Base-by-base conservation (phyloP, 257 asterid species). In the Coffea canephora region DNA sequence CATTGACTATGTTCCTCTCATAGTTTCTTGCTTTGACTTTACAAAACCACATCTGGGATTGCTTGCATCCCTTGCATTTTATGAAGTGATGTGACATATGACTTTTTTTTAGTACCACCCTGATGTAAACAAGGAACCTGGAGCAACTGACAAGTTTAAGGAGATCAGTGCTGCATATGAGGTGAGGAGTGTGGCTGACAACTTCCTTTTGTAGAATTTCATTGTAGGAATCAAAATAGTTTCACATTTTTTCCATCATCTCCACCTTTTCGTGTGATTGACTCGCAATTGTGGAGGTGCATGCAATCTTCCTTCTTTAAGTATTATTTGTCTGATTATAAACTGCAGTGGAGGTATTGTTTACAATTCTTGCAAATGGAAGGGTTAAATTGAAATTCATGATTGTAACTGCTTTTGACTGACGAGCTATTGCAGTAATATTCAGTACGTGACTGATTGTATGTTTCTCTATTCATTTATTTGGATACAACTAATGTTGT, bases 111-210 rank as follows among this genome's bases (percentile, higher is more conserved):
- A 96, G 99, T 96, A 80, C 82, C 99, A 96, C 79, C 97, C 99
- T 61, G 99, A 96, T 89, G 99, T 94, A 83, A 96, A 96, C 86
- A 96, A 92, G 87, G 94, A 89, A 77, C 97, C 99, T 82, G 95
- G 92, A 76, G 98, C 99, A 48, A 91, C 99, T 80, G 98, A 96
- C 36, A 96, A 91, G 52, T 96, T 96, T 85, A 96, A 92, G 91
- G 97, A 94, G 90, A 96, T 96, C 82, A 94, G 98, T 87, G 89
- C 94, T 78, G 99, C 99, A 18, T 96, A 96, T 83, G 98, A 94
- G 99, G 99, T 95, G 88, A 83, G 91, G 80, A 49, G 75, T 62
- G 78, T 75, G 55, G 69, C 83, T 69, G 45, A 78, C 21, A 80
- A 75, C 75, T 27, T 46, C 52, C 48, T 79, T 55, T 68, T 49